Percentiles rank a stretch among this genome's conserved stretches.
Conservation (phyloP, 345 rosid species). For the Aurinia saxatilis region DNA sequence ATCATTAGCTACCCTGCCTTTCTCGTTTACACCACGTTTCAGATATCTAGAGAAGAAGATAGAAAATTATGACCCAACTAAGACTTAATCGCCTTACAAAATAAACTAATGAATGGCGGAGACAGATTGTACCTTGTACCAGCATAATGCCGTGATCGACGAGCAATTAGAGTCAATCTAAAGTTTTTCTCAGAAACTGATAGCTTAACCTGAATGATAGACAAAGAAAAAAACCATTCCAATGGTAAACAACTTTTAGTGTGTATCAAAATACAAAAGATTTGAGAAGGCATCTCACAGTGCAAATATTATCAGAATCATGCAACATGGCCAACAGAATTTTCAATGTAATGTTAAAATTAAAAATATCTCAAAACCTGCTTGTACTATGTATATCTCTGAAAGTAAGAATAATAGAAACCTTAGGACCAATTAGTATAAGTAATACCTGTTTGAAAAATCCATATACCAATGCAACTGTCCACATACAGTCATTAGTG, state of each 20-base stretch:
- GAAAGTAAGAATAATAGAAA: not conserved
- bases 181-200: constrained; percentile 55
- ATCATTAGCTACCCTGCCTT: constrained; percentile 97
- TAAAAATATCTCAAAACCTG: not conserved
- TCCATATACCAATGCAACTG: constrained; percentile 90
- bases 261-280: not conserved
- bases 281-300: not conserved
- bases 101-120: not conserved
- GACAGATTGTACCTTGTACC: constrained; percentile 70
- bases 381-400: not conserved
- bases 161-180: constrained; percentile 70
- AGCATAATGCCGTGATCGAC: constrained; percentile 93
- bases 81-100: not conserved
- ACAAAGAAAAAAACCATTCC: not conserved
- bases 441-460: constrained; percentile 85
- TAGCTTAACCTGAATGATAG: constrained; percentile 52
- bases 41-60: constrained; percentile 46
- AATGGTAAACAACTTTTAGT: constrained; percentile 6
- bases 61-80: constrained; percentile 1
- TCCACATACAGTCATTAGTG: constrained; percentile 72
- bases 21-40: constrained; percentile 91
- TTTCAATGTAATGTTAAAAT: not conserved
- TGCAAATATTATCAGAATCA: not conserved
- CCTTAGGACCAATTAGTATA: not conserved
- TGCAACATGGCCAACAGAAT: not conserved